phyloP scores from a whole-genome alignment of 805 yeast genomes.

The Candida mattraensis region DNA sequence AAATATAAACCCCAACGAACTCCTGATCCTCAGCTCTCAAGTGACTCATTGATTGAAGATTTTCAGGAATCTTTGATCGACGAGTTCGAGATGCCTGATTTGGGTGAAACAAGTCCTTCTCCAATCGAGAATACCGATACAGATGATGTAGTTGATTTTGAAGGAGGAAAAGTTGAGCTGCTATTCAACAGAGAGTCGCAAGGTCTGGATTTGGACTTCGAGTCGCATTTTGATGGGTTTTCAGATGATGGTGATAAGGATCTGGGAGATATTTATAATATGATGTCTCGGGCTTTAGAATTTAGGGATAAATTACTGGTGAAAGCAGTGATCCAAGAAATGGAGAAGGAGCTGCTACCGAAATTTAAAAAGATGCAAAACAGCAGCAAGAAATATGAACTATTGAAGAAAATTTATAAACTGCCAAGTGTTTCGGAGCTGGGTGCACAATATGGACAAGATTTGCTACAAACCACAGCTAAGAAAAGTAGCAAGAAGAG shows the following conservation, averaged over 20 bases:
- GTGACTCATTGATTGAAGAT: slow-evolving; percentile 17
- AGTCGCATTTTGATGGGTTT: slow-evolving; percentile 13
- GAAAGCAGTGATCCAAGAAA: slow-evolving; percentile 19
- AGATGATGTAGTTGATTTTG: slow-evolving; percentile 15
- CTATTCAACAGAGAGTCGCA: slow-evolving; percentile 19
- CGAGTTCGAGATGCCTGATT: slow-evolving; percentile 16
- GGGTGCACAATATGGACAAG: slow-evolving; percentile 11
- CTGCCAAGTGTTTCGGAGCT: slow-evolving; percentile 30
- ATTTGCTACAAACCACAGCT: slow-evolving; percentile 1
- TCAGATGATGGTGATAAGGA: slow-evolving; percentile 7
- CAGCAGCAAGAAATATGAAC: slow-evolving; percentile 26
- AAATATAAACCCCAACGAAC: slow-evolving; percentile 6
- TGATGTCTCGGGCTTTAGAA: slow-evolving; percentile 16
- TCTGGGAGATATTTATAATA: slow-evolving; percentile 12
- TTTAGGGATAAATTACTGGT: slow-evolving; percentile 23
- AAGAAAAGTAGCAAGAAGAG: slow-evolving; percentile 1
- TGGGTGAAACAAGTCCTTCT: slow-evolving; percentile 1
- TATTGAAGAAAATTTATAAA: slow-evolving; percentile 24
- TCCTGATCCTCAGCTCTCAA: slow-evolving; percentile 14
- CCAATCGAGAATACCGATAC: slow-evolving; percentile 5
- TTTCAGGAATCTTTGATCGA: slow-evolving; percentile 16
- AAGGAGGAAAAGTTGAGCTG: slow-evolving; percentile 17
- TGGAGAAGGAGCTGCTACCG: slow-evolving; percentile 26
- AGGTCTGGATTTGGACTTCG: slow-evolving; percentile 16
- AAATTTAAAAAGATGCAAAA: slow-evolving; percentile 20